Evolutionary conservation across 2,329 filamentous ascomycete species (phyloP), one percentile per base, ranked within the genome.

Genomic region (Pestalotiopsis sp.): DNA sequence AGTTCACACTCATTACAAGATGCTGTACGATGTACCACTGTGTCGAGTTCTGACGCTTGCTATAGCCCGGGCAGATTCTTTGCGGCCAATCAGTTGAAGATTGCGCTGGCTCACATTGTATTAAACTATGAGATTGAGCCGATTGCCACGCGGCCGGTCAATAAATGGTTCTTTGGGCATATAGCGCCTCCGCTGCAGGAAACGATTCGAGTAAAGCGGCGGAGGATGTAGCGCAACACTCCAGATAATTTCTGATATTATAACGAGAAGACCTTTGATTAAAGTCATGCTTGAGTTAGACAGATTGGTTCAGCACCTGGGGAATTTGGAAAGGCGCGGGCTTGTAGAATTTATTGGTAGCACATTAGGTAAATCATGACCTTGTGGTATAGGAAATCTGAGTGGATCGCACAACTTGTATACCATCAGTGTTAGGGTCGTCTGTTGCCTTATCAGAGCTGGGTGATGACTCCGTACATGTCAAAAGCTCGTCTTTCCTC

Each of bases 21-120:
- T 7, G 13, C 4, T 61, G 27, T n/a, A 9, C 11, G 4, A 14
- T 13, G 7, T 52, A 41, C 17, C 4, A 25, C 6, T 3, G 3
- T 11, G 38, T 62, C n/a, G 12, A 36, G 11, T 2, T 14, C 25
- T 61, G 17, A 61, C 17, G 2, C 11, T 5, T 45, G 27, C 12
- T 60, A 56, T 67, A 79, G 78, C 38, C 78, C 80, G 1, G 80
- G 80, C 2, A 73, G 80, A 12, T 81, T 82, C 76, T 81, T 82
- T 65, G 79, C 80, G n/a, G 72, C 78, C 4, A 78, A 80, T 64
- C 78, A 81, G 71, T 73, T 82, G 40, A 82, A 82, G 73, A 76
- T 80, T 45, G 72, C 78, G 13, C 67, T 81, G 31, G 76, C 75
- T 1, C 76, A 79, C 65, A 79, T 81, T 20, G 75, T 77, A 4